phyloP scores from a whole-genome alignment of 768 basidiomycete species.

The Austroboletus festivus region DNA sequence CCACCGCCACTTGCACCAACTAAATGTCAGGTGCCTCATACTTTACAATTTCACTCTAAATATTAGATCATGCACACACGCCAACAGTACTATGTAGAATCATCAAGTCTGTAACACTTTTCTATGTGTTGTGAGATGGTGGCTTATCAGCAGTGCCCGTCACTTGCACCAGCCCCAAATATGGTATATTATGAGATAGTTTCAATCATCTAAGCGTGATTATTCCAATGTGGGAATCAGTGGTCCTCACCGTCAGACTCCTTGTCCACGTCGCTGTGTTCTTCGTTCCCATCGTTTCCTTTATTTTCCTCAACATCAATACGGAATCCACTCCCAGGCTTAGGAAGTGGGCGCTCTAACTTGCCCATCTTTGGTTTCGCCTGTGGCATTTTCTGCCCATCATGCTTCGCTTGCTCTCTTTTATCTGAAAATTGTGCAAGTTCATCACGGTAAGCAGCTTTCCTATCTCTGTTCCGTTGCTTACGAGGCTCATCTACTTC shows the following conservation, averaged over 20 bases:
- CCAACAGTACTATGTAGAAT: no score
- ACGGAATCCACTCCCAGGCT: neutral
- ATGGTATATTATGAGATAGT: neutral
- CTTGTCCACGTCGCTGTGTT: neutral
- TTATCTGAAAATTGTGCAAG: neutral
- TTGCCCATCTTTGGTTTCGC: neutral
- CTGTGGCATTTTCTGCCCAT: neutral
- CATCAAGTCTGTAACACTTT: no score
- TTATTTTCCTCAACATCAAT: neutral
- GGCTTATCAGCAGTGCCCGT: neutral
- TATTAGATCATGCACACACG: no score
- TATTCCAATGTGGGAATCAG: neutral
- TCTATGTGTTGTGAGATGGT: no score
- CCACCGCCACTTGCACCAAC: no score
- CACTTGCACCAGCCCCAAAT: neutral
- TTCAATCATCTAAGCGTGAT: neutral
- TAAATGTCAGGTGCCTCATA: no score
- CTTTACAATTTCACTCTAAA: neutral
- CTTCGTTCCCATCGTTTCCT: neutral
- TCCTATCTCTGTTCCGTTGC: neutral
- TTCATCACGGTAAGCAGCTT: neutral
- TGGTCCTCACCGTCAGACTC: neutral
- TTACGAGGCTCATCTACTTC: neutral
- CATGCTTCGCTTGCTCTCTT: neutral
- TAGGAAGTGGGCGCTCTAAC: neutral